phyloP scores from a whole-genome alignment of 371 early-diverging fungal genomes.

The Neoconidiobolus thromboides region DNA sequence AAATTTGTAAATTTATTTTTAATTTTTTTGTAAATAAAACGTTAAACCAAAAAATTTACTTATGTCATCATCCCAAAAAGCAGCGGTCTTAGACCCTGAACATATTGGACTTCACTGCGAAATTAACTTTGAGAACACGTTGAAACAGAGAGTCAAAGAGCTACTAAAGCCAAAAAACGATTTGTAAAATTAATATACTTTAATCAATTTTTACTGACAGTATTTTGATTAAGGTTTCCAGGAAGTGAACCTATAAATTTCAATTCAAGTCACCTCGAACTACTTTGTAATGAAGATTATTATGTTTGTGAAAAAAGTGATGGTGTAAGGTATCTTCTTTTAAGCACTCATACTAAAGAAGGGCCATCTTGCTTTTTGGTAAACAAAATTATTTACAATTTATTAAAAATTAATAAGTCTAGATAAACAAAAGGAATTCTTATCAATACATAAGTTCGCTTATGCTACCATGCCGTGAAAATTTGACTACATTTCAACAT shows the following conservation, averaged over 20 bases:
- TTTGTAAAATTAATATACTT: conserved; percentile 14
- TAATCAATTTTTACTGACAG: neutral
- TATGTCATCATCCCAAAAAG: no score
- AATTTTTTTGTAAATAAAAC: no score
- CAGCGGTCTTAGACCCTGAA: neutral
- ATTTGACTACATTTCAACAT: conserved; percentile 24
- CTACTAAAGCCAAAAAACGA: conserved; percentile 17
- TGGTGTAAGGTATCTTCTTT: conserved; percentile 55
- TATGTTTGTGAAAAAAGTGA: conserved; percentile 81
- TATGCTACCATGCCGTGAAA: conserved; percentile 20
- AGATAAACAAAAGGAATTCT: conserved; percentile 42
- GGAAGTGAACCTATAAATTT: conserved; percentile 76
- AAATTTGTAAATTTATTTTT: no score
- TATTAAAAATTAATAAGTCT: neutral
- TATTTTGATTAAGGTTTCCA: conserved; percentile 34
- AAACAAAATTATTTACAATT: neutral
- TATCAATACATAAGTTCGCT: conserved; percentile 35
- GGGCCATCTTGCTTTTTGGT: conserved; percentile 37
- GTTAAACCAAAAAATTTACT: no score
- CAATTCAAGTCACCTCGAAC: conserved; percentile 30
- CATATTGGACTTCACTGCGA: conserved; percentile 18
- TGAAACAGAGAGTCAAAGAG: conserved; percentile 20
- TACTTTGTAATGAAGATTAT: conserved; percentile 58
- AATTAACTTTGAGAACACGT: conserved; percentile 19
- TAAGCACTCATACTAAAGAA: conserved; percentile 22